These are phyloP conservation scores for Crithidia fasciculata DNA, from an alignment of 208 protist species.

Conservation along the genomic window DNA sequence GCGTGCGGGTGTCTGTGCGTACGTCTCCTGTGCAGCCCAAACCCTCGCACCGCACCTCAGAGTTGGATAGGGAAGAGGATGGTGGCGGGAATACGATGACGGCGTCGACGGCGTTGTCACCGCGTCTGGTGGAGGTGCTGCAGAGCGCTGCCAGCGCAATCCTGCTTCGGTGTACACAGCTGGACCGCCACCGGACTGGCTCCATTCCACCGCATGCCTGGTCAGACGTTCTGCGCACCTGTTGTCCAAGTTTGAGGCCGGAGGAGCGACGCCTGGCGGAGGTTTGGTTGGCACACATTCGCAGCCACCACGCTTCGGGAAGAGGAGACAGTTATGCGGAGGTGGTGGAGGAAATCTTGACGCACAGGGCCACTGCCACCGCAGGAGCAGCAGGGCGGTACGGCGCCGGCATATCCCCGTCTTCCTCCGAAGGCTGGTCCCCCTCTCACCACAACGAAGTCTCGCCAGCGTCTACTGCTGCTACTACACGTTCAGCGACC, in stretches of 20 bases:
- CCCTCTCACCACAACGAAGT: no score
- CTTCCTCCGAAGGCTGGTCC: neutral
- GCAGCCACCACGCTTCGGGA: neutral
- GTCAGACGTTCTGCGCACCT: conserved; percentile 10
- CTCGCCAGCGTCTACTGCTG: neutral
- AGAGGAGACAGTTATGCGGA: conserved; percentile 6
- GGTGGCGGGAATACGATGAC: no score
- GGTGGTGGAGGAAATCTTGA: conserved; percentile 15
- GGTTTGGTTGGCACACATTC: neutral
- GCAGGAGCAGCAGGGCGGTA: neutral
- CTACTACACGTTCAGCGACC: neutral
- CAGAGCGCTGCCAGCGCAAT: conserved; percentile 5
- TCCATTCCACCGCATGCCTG: conserved; percentile 1
- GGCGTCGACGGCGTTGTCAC: neutral
- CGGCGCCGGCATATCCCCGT: neutral
- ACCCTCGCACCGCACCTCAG: neutral
- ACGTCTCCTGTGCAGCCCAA: neutral
- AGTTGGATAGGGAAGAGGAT: no score
- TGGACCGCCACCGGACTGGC: conserved; percentile 6
- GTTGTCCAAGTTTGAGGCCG: neutral
- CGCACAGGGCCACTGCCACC: neutral
- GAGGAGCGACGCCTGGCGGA: neutral
- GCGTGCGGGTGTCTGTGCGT: conserved; percentile 10
- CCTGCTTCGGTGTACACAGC: neutral
- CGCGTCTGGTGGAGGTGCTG: neutral